Conservation (phyloP, 1,284 basidiomycete species). For the Trichosporon ovoides region DNA sequence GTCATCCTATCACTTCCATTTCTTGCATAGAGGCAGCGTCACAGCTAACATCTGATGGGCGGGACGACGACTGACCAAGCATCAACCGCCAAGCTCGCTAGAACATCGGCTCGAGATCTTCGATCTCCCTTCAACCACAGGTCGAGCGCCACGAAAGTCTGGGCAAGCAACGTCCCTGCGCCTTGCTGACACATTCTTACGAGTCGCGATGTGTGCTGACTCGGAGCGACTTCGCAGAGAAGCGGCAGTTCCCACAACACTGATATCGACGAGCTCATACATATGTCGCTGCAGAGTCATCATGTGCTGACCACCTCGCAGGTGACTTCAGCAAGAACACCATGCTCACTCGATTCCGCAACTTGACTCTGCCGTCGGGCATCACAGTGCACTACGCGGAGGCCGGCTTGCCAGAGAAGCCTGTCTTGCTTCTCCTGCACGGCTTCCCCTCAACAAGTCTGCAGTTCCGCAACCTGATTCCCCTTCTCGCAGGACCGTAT, state of each 20-base stretch:
- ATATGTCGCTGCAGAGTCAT: not conserved
- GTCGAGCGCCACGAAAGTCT: not conserved
- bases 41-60: no score
- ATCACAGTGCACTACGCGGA: conserved; percentile 51
- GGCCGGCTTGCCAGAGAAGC: conserved; percentile 41
- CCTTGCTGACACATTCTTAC: not conserved
- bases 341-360: not conserved
- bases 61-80: no score
- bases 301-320: not conserved
- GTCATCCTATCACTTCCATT: no score
- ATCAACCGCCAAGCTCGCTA: no score
- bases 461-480: conserved; percentile 54
- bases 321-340: not conserved
- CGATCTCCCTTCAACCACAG: not conserved
- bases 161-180: not conserved
- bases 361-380: conserved; percentile 15
- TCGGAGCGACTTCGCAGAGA: no score
- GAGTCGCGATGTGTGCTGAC: not conserved
- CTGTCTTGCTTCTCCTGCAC: conserved; percentile 53
- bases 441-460: conserved; percentile 54
- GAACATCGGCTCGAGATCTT: not conserved
- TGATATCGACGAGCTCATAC: not conserved
- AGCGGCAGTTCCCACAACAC: not conserved
- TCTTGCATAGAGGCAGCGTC: no score
- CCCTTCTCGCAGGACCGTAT: conserved; percentile 49